A percentile compares a stretch with the other conserved stretches of the same genome.
Evolutionary conservation across 306 rosid genomes (phyloP).

Genomic region (Rosa lucieae): DNA sequence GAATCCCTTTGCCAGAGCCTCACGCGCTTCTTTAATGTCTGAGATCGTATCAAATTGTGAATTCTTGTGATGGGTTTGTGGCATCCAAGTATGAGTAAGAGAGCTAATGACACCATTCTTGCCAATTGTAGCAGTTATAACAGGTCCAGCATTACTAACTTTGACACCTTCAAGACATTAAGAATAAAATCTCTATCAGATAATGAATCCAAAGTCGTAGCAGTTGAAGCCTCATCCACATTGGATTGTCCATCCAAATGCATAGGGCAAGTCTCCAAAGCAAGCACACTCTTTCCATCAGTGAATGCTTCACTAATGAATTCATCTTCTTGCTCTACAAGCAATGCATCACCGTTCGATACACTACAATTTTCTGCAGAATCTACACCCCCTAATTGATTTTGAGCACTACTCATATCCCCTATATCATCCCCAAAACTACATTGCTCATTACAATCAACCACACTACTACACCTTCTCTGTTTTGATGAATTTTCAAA

Average conservation of each 20-base stretch:
- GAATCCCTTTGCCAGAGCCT: slow-evolving; percentile 65
- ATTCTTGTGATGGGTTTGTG: slow-evolving; percentile 14
- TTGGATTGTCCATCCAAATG: not conserved
- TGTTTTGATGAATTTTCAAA: slow-evolving; percentile 14
- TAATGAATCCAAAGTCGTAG: slow-evolving; percentile 4
- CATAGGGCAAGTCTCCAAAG: not conserved
- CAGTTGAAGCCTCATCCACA: slow-evolving; percentile 6
- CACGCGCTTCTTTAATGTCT: slow-evolving; percentile 46
- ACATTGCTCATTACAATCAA: slow-evolving; percentile 20
- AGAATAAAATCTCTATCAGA: slow-evolving; percentile 3
- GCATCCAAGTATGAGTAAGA: slow-evolving; percentile 59
- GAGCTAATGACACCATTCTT: slow-evolving; percentile 57
- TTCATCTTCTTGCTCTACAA: slow-evolving; percentile 14
- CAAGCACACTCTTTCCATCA: not conserved
- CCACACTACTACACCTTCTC: slow-evolving; percentile 19
- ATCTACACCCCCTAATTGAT: not conserved
- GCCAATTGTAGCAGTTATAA: slow-evolving; percentile 44
- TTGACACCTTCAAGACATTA: slow-evolving; percentile 11
- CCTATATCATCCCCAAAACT: slow-evolving; percentile 9
- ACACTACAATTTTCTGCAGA: not conserved
- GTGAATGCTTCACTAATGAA: not conserved
- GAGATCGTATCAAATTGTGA: slow-evolving; percentile 38
- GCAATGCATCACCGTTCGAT: slow-evolving; percentile 1
- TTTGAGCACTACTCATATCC: not conserved
- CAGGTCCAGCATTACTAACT: slow-evolving; percentile 27